Evolutionary conservation across 176 grass and related monocot genomes (phyloP), one percentile per base, ranked within the genome.

Genomic region (Oryza glaberrima): DNA sequence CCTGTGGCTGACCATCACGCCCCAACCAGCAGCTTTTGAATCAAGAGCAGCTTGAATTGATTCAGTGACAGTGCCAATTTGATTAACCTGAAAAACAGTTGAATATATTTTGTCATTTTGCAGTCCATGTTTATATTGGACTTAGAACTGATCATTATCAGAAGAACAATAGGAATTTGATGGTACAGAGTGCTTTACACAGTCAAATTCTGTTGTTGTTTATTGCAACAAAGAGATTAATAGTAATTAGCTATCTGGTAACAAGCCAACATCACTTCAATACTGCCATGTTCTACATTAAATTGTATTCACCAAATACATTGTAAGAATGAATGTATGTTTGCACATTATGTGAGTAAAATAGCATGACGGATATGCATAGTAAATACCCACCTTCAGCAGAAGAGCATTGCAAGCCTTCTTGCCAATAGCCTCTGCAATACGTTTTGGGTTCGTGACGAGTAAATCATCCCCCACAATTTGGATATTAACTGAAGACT

Each of bases 1-100:
- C 63, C 96, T 89, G 78, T 99, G 96, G 75, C 96, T 99, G 72
- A 99, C 96, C 96, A 99, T 96, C 75, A 99, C 88, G 7, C 96
- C 96, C 96, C 96, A 99, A 47, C 93, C 96, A 88, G 93, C 96
- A 81, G 83, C 86, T 78, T 96, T 99, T 3, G 96, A 96, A 84
- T 99, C 93, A 64, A 96, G 86, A 70, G 96, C 96, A 36, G 93
- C 91, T 88, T 99, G 90, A 43, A 99, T 99, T 38, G 96, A 99
- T 77, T 99, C 96, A 0, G 93, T 92, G 65, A 92, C 81, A 7
- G 91, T 92, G 45, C 96, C 93, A 68, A 99, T 99, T 77, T 96
- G 96, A 61, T 99, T 99, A 65, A 99, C 96, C 96, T 99, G 75
- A 13, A 88, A 83, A 4, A 3, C 75, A 54, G 77, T 54, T 87